Base-by-base conservation (phyloP, 208 protist species). In the Trypanosoma platydactyli region DNA sequence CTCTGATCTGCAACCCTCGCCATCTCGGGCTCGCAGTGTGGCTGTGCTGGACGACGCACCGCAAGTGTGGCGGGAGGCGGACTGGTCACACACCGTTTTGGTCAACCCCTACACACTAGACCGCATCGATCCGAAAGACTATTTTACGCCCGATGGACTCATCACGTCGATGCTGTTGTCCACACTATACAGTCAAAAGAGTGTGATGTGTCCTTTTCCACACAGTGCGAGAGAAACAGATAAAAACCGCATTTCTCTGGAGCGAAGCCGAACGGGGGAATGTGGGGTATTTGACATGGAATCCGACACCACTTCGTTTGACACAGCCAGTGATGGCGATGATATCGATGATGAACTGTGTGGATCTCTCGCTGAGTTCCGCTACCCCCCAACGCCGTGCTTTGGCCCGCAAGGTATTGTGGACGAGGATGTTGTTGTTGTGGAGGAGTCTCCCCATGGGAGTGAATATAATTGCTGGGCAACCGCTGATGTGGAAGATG, bases 41-140 rank as follows among this genome's bases (percentile, higher is more conserved):
- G 84, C 79, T 3, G 73, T 92, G 29, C 61, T 94, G 16, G 89
- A 94, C 64, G 89, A 94, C 65, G 55, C 79, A 0, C 83, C 84
- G 38, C 89, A 92, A 48, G 79, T 89, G 40, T 94, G 89, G 86
- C 55, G 24, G 18, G 62, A 76, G 57, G 54, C 40, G 24, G 89
- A 94, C 63, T 94, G 89, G 89, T 74, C 57, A 11, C 71, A 65
- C 63, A 88, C 83, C 11, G 80, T 92, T 7, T 40, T 66, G 48
- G 68, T 92, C 55, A 70, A 74, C 9, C 79, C 89, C 18, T 94
- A 92, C 78, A 94, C 89, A 5, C 65, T 92, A 1, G 16, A 64
- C 15, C 76, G 89, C 5, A 67, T 88, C 6, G 89, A 94, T 53
- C 86, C 86, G 18, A 22, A 6, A 1, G 41, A 61, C 6, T 94